A percentile compares a stretch with the other conserved stretches of the same genome.
Evolutionary conservation across 2,329 filamentous ascomycete species (phyloP).

Genomic region (Stagonosporopsis chrysanthemi): DNA sequence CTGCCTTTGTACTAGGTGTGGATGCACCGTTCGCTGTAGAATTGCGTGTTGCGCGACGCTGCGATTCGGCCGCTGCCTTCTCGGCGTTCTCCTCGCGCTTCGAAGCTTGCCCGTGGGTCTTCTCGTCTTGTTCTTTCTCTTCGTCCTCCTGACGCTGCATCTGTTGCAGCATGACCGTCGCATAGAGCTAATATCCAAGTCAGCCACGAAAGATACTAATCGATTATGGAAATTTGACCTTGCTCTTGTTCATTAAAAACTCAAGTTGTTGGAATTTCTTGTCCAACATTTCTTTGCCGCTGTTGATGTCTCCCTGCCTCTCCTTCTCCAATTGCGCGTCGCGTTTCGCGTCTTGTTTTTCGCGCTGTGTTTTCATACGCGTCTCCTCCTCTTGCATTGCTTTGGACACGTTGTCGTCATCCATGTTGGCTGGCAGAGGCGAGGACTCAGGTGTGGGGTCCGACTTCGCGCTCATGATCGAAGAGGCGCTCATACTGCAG

Average conservation of each 20-base stretch:
- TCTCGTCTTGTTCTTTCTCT: conserved; percentile 55
- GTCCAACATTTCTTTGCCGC: conserved; percentile 55
- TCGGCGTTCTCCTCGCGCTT: conserved; percentile 59
- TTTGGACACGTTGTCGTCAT: conserved; percentile 43
- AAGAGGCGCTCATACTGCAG: conserved; percentile 36
- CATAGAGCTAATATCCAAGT: conserved; percentile 50
- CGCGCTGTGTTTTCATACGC: conserved; percentile 52
- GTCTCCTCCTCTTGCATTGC: conserved; percentile 57
- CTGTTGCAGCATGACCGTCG: conserved; percentile 60
- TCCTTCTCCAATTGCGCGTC: conserved; percentile 54
- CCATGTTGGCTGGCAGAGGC: conserved; percentile 42
- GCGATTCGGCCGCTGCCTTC: conserved; percentile 54
- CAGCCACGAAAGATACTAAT: not conserved
- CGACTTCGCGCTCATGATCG: conserved; percentile 28
- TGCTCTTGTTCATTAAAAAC: conserved; percentile 61
- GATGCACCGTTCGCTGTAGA: conserved; percentile 31
- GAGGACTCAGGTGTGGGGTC: conserved; percentile 47
- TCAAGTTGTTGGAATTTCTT: conserved; percentile 61
- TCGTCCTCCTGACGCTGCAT: conserved; percentile 61
- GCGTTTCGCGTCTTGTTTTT: conserved; percentile 55
- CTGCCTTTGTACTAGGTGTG: conserved; percentile 27
- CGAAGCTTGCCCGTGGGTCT: conserved; percentile 53
- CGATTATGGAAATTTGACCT: conserved; percentile 35
- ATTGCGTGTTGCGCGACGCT: conserved; percentile 56
- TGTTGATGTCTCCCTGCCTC: conserved; percentile 56